Base-by-base conservation (phyloP, 2,329 filamentous ascomycete species). In the Lachnellula occidentalis region DNA sequence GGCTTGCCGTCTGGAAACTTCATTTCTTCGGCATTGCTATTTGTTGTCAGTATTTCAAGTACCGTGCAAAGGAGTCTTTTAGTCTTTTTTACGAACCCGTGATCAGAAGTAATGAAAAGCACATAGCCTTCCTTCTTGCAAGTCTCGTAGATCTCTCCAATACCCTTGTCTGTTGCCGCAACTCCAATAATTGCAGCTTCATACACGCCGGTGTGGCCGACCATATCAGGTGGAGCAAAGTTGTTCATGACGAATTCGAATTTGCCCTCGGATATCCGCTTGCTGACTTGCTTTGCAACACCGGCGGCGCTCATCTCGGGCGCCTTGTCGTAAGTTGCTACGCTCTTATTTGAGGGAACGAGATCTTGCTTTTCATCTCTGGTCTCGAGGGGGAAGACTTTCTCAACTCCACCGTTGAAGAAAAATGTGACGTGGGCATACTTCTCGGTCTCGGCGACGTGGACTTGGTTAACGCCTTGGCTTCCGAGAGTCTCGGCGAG, bases 241-340 rank as follows among this genome's bases (percentile, higher is more conserved):
- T 99, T 99, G 85, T 97, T 96, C 94, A 99, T 99, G 73, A 99
- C 80, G 70, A 99, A 97, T 69, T 94, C 91, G 75, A 92, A 96
- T 70, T 88, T 85, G 69, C 87, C 83, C 73, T 95, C 90, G 24
- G 73, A 82, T 62, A 99, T 86, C 56, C 92, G 86, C 79, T 96
- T 94, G 72, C 78, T 83, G 56, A 96, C 87, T 77, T 95, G 92
- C 68, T 95, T 81, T 48, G 90, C 94, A 14, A 99, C 94, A 45
- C 81, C 88, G 64, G 86, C 89, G 63, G 92, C 92, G 67, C 90
- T 95, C 94, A 99, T 99, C 75, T 92, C 90, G 45, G 94, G 94
- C 46, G 95, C 86, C 66, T 89, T 80, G 73, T 99, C 94, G 74
- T 99, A 99, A 34, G 94, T 99, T 22, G 94, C 81, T 36, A 99